These are phyloP conservation scores for Claviceps paspali DNA, from an alignment of 2,329 filamentous ascomycete species.

Conservation along the genomic window DNA sequence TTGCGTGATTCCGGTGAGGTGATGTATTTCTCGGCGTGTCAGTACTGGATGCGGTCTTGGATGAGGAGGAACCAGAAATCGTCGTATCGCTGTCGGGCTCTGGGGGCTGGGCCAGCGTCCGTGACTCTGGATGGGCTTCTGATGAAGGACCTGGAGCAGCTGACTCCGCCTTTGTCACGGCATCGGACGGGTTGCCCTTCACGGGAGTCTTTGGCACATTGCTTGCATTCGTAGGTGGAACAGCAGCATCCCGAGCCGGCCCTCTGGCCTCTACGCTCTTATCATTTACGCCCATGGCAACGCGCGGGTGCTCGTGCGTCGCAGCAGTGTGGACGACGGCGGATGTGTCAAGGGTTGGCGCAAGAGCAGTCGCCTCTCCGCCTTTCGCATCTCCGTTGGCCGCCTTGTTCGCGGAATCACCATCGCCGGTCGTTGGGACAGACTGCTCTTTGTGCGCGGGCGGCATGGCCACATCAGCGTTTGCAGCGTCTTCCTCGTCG, in stretches of 20 bases:
- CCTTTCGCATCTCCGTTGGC: not conserved
- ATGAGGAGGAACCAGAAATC: constrained; percentile 1
- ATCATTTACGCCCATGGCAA: constrained; percentile 13
- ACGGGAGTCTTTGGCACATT: constrained; percentile 3
- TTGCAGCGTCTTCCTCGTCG: not conserved
- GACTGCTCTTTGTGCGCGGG: not conserved
- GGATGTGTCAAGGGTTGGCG: not conserved
- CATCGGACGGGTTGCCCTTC: not conserved
- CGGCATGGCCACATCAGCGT: not conserved
- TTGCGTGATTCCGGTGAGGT: not conserved
- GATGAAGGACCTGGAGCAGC: not conserved
- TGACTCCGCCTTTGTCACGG: not conserved
- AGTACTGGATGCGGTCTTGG: constrained; percentile 1
- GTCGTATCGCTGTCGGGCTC: not conserved
- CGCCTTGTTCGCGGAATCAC: not conserved
- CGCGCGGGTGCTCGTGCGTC: constrained; percentile 4
- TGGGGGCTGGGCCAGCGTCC: not conserved
- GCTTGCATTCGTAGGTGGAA: constrained; percentile 16
- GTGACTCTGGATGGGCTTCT: not conserved
- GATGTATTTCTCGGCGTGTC: constrained; percentile 1
- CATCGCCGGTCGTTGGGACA: not conserved
- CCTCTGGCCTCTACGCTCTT: constrained; percentile 17
- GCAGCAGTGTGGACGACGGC: not conserved
- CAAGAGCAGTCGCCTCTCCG: not conserved
- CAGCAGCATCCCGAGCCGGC: constrained; percentile 19